Base-by-base conservation (phyloP, 2,329 filamentous ascomycete genomes). In the Fusarium sterilihyphosum region DNA sequence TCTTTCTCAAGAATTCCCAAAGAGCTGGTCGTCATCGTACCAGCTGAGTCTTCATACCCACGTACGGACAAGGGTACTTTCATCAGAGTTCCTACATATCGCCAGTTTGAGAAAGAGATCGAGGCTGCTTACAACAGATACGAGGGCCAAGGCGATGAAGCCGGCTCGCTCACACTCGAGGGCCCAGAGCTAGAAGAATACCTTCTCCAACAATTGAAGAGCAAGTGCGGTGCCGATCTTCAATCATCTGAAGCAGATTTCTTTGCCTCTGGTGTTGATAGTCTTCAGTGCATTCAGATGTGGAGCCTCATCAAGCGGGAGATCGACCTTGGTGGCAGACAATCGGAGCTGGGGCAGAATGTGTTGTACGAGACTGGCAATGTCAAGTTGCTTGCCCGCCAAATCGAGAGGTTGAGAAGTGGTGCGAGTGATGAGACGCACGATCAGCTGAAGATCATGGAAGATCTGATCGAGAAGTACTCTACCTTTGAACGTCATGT, bases 261-360 rank as follows among this genome's bases (percentile, higher is more conserved):
- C 75, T 92, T 92, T 75, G 81, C 84, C 0, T 80, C 85, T 2
- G 90, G 90, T 0, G 82, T 91, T 5, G 90, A 92, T 77, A 89
- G 87, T 52, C 79, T 92, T 33, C 88, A 90, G 70, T 87, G 89
- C 3, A 89, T 90, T 35, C 85, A 86, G 60, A 85, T 90, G 65
- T 85, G 90, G 71, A 84, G 84, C 22, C 80, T 83, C 4, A 86
- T 92, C 35, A 80, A 88, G 61, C 85, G 85, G 18, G 82, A 86
- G 2, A 77, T 92, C 5, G 84, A 89, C 33, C 74, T 89, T 3
- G 83, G 84, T 3, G 85, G 85, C 0, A 81, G 84, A 20, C 75
- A 77, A 13, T 33, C 71, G 0, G 79, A 82, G 16, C 78, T 91
- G 1, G 84, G 85, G 0, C 86, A 88, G 54, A 92, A 91, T 57